A percentile compares a stretch with the other conserved stretches of the same genome.
Evolutionary conservation across 176 grass and related monocot species (phyloP).

Genomic region (Rhipidocladum racemiflorum): DNA sequence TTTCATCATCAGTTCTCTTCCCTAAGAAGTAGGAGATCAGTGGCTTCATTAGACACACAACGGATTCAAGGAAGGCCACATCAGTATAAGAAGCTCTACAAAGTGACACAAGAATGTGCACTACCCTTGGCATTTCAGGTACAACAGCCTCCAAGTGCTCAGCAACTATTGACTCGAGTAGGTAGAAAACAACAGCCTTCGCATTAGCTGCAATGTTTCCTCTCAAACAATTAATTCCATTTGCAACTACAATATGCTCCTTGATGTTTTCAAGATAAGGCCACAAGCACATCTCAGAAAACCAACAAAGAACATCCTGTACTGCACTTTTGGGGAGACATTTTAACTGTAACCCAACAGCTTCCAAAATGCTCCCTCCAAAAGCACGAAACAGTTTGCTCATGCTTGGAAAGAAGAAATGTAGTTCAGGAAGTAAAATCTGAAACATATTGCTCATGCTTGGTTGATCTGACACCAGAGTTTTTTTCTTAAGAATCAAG

Average conservation of each 20-base stretch:
- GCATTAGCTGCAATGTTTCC: conserved; percentile 72
- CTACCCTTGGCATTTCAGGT: conserved; percentile 83
- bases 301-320: conserved; percentile 90
- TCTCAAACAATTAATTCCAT: conserved; percentile 52
- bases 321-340: conserved; percentile 65
- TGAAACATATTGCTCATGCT: conserved; percentile 42
- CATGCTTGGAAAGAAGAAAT: conserved; percentile 90
- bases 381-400: conserved; percentile 60
- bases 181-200: conserved; percentile 83
- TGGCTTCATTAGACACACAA: conserved; percentile 70
- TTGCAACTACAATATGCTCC: conserved; percentile 50
- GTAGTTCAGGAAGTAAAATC: conserved; percentile 64
- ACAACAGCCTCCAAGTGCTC: conserved; percentile 75
- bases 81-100: conserved; percentile 90
- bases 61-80: conserved; percentile 82
- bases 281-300: conserved; percentile 96
- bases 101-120: conserved; percentile 82
- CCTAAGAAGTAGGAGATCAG: conserved; percentile 69
- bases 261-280: conserved; percentile 71
- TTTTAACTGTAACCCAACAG: conserved; percentile 82
- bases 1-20: conserved; percentile 54
- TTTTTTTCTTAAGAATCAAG: conserved; percentile 49
- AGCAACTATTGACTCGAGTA: conserved; percentile 72
- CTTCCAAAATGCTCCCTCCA: conserved; percentile 84
- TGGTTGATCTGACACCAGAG: conserved; percentile 26